Evolutionary conservation across 805 yeast genomes (phyloP), one percentile per base, ranked within the genome.

Genomic region (Nakazawaea anatomiae): DNA sequence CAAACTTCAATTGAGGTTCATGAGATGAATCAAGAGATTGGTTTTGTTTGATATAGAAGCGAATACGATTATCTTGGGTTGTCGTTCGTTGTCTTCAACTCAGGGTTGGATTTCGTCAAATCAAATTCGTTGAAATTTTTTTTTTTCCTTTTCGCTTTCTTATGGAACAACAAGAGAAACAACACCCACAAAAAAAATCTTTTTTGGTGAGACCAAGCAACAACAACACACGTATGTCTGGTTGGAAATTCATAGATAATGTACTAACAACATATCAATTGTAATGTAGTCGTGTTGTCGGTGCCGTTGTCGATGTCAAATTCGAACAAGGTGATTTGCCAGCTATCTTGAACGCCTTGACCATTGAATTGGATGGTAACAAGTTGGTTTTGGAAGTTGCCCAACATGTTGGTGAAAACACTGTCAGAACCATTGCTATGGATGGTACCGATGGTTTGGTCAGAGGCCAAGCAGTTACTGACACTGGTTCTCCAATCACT

Each of bases 401-500:
- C 68, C 99, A 94, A 83, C 99, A 94, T 79, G 85, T 94, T 76
- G 99, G 99, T 83, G 98, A 94, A 83, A 90, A 90, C 88, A 87
- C 98, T 66, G 98, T 94, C 74, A 92, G 99, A 87, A 87, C 99
- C 73, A 94, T 94, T 87, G 98, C 99, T 72, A 94, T 94, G 99
- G 99, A 94, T 76, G 98, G 98, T 89, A 94, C 99, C 65, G 98
- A 92, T 77, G 99, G 99, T 89, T 85, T 94, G 70, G 96, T 90
- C 67, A 92, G 99, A 84, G 99, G 99, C 75, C 85, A 87, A 69
- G 52, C 77, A 55, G 99, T 94, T 67, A 60, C 69, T 60, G 99
- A 94, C 81, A 91, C 98, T 60, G 99, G 99, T 75, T 80, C 96
- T 59, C 99, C 99, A 76, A 94, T 94, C 74, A 85, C 97, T 64